These are phyloP conservation scores for Peronospora destructor DNA, from an alignment of 352 stramenopile species.

Conservation along the genomic window DNA sequence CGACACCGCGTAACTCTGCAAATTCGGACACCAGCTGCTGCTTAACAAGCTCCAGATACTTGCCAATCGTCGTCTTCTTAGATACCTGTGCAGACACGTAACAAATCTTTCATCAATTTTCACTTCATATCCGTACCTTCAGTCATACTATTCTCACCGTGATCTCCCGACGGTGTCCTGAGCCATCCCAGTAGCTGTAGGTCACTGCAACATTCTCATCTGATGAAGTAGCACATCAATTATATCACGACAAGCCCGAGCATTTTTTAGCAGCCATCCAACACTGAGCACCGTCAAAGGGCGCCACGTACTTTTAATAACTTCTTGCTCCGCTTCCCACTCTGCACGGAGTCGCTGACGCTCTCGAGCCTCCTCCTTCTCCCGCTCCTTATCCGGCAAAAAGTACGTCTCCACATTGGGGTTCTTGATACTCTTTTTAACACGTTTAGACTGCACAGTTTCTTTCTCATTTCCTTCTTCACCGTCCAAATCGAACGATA, in stretches of 20 bases:
- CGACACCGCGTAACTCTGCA: slow-evolving; percentile 85
- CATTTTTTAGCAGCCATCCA: neutral
- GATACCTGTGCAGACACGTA: slow-evolving; percentile 35
- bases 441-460: slow-evolving; percentile 27
- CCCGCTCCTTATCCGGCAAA: slow-evolving; percentile 89
- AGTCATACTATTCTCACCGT: slow-evolving; percentile 38
- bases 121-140: neutral
- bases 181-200: slow-evolving; percentile 98
- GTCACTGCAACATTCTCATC: slow-evolving; percentile 91
- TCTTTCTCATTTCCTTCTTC: slow-evolving; percentile 31
- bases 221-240: slow-evolving; percentile 10
- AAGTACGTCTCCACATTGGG: slow-evolving; percentile 93
- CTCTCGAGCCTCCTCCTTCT: slow-evolving; percentile 74
- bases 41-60: slow-evolving; percentile 81
- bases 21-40: slow-evolving; percentile 91
- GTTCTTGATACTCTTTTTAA: slow-evolving; percentile 86
- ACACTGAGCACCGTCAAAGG: neutral
- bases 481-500: slow-evolving; percentile 82
- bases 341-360: slow-evolving; percentile 83
- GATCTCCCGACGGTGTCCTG: slow-evolving; percentile 90
- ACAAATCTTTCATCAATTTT: slow-evolving; percentile 1
- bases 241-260: neutral
- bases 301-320: slow-evolving; percentile 81
- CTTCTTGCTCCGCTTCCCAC: slow-evolving; percentile 90
- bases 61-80: slow-evolving; percentile 90